phyloP scores from a whole-genome alignment of 768 basidiomycete genomes.

The Tylopilus vinaceipallidus region DNA sequence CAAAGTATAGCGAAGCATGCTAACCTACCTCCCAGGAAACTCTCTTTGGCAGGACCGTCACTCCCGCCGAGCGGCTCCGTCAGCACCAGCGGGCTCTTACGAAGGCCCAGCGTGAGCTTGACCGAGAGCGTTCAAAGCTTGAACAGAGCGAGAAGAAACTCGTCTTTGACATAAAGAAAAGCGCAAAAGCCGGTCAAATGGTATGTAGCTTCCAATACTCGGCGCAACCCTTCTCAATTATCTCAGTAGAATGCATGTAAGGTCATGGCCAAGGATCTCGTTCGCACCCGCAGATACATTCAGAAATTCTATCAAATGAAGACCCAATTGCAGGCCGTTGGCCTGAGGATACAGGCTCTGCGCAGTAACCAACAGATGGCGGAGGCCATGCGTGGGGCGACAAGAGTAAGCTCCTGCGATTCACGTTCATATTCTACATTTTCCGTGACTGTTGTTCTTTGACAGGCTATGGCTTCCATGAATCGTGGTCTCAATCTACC shows the following conservation, averaged over 20 bases:
- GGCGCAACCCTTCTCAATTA: constrained; percentile 15
- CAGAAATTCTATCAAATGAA: constrained; percentile 99
- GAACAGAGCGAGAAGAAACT: constrained; percentile 98
- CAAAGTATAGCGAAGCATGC: not conserved
- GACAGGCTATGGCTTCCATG: constrained; percentile 97
- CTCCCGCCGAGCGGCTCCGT: constrained; percentile 93
- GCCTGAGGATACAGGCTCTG: constrained; percentile 92
- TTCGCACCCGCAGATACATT: constrained; percentile 90
- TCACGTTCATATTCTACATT: not conserved
- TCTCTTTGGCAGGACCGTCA: constrained; percentile 90
- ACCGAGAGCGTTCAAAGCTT: constrained; percentile 90
- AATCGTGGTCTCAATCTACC: constrained; percentile 95
- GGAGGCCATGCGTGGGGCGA: constrained; percentile 97
- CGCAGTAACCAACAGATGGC: constrained; percentile 99
- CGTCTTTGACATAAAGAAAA: constrained; percentile 92
- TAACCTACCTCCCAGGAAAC: constrained; percentile 65
- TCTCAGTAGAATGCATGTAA: constrained; percentile 88
- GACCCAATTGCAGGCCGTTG: constrained; percentile 95
- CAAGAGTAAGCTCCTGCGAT: constrained; percentile 62
- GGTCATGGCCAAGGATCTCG: constrained; percentile 98
- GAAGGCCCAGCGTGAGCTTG: constrained; percentile 97
- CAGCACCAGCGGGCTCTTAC: constrained; percentile 95
- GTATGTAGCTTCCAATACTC: constrained; percentile 40
- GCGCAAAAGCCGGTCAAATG: constrained; percentile 93
- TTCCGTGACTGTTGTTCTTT: constrained; percentile 1